Conservation (phyloP, 176 grass and related monocot species). For the Dactylis glomerata region DNA sequence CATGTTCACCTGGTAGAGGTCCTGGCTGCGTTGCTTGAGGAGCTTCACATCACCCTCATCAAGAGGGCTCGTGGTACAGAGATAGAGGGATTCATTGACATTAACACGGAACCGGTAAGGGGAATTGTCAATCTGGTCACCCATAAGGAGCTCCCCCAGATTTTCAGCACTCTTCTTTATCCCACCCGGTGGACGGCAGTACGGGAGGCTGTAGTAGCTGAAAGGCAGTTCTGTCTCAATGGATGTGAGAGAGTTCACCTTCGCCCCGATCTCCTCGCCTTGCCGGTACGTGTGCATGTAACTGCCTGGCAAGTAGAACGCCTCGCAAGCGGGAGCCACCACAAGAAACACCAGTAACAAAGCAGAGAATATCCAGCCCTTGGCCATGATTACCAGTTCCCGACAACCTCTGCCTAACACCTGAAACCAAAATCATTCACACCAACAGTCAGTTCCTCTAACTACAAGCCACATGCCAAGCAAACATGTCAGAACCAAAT, state of each 20-base stretch:
- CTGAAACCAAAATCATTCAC: slow-evolving; percentile 38
- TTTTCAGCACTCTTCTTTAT: slow-evolving; percentile 90
- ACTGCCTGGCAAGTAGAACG: slow-evolving; percentile 81
- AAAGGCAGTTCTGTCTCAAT: slow-evolving; percentile 88
- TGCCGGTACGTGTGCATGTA: slow-evolving; percentile 79
- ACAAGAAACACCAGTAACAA: slow-evolving; percentile 27
- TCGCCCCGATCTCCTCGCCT: slow-evolving; percentile 49
- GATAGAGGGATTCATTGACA: slow-evolving; percentile 70
- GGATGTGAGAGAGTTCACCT: slow-evolving; percentile 89
- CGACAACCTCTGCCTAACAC: slow-evolving; percentile 11
- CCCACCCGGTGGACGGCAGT: slow-evolving; percentile 54
- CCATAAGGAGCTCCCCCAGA: slow-evolving; percentile 83
- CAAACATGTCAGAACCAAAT: slow-evolving; percentile 8
- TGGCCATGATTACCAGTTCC: slow-evolving; percentile 48
- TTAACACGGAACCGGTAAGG: slow-evolving; percentile 67
- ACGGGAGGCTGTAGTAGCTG: slow-evolving; percentile 80
- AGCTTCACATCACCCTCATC: slow-evolving; percentile 65
- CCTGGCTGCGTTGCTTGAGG: slow-evolving; percentile 64
- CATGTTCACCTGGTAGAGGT: slow-evolving; percentile 90
- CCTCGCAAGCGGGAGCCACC: slow-evolving; percentile 26
- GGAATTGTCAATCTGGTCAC: slow-evolving; percentile 91
- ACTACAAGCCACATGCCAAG: background rate
- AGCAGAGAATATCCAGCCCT: slow-evolving; percentile 36
- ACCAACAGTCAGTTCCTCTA: background rate
- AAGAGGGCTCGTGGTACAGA: slow-evolving; percentile 65